phyloP scores from a whole-genome alignment of 495 filamentous ascomycete species.

The Recurvomyces mirabilis region DNA sequence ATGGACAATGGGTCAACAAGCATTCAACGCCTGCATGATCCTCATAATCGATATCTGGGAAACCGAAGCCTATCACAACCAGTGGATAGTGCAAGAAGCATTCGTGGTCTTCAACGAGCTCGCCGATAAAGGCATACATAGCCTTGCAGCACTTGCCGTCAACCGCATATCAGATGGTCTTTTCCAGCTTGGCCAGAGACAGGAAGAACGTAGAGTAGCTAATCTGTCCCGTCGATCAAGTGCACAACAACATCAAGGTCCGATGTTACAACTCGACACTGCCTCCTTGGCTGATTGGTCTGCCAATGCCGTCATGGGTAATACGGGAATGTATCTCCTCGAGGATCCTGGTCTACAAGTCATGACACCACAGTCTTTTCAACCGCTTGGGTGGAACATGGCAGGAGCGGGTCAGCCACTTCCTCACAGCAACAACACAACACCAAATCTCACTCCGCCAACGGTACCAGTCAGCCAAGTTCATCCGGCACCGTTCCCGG shows the following conservation, averaged over 20 bases:
- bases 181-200: conserved; percentile 10
- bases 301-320: conserved; percentile 37
- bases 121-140: conserved; percentile 33
- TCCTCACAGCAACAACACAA: background rate
- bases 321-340: conserved; percentile 38
- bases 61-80: conserved; percentile 20
- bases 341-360: conserved; percentile 36
- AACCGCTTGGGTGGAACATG: conserved; percentile 33
- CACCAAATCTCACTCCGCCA: conserved; percentile 1
- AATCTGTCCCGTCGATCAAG: background rate
- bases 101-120: conserved; percentile 36
- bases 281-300: conserved; percentile 23
- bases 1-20: conserved; percentile 39
- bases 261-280: conserved; percentile 15
- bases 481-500: conserved; percentile 15
- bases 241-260: background rate
- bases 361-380: conserved; percentile 25
- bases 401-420: conserved; percentile 10
- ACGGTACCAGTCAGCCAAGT: conserved; percentile 12
- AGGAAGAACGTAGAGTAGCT: conserved; percentile 1
- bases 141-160: conserved; percentile 34
- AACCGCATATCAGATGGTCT: conserved; percentile 28
- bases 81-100: conserved; percentile 30
- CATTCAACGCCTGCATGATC: conserved; percentile 41
- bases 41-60: conserved; percentile 36